Conservation (phyloP, 1,284 basidiomycete genomes). For the Serendipita sp. region DNA sequence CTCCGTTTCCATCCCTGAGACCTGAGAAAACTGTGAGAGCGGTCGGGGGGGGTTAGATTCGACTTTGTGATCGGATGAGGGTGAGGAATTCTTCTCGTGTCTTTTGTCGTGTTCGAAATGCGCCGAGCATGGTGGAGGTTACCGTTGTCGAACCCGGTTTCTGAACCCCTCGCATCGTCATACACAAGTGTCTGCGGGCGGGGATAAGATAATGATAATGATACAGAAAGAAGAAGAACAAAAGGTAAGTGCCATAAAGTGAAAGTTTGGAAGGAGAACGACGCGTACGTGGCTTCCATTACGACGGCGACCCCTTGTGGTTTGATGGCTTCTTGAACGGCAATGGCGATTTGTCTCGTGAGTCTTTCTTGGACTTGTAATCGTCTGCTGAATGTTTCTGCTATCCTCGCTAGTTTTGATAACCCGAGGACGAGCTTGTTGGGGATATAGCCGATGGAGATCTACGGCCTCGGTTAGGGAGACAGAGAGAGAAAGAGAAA, state of each 20-base stretch:
- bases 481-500: constrained; percentile 8
- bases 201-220: neutral
- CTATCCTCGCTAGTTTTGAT: constrained; percentile 95
- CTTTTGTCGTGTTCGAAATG: constrained; percentile 93
- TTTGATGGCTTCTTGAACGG: constrained; percentile 93
- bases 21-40: too few relatives aligned
- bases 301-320: constrained; percentile 98
- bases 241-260: neutral
- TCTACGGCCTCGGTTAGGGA: constrained; percentile 22
- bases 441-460: constrained; percentile 85
- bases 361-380: constrained; percentile 96
- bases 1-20: too few relatives aligned
- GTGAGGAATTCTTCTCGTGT: constrained; percentile 91
- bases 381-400: constrained; percentile 92
- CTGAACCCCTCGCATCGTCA: constrained; percentile 99
- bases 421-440: constrained; percentile 90
- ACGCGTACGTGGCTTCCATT: constrained; percentile 84
- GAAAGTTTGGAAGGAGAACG: constrained; percentile 15
- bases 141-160: constrained; percentile 94
- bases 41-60: neutral
- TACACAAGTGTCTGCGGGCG: constrained; percentile 77
- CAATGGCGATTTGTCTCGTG: constrained; percentile 94
- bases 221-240: neutral
- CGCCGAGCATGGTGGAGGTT: constrained; percentile 98
- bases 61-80: constrained; percentile 31